Conservation (phyloP, 192 early-diverging fungal genomes). For the Lobosporangium transversale region DNA sequence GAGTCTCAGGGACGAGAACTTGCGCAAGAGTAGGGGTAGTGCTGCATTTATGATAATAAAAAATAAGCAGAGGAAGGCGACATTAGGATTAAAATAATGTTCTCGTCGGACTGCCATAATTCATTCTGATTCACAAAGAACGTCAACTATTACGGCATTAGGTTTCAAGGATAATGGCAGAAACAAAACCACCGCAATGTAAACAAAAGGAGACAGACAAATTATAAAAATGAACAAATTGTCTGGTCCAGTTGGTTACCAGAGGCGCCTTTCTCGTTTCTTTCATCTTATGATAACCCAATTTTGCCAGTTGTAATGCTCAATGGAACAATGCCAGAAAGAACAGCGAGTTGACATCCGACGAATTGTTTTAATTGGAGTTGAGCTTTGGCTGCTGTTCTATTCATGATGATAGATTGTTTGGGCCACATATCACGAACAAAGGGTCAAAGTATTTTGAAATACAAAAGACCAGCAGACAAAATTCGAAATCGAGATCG, state of each 20-base stretch:
- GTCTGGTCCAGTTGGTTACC: no score
- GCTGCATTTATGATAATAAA: constrained; percentile 49
- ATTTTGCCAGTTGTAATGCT: no score
- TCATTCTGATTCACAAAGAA: constrained; percentile 19
- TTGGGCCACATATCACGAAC: constrained; percentile 3
- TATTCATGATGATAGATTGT: constrained; percentile 9
- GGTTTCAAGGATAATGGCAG: no score
- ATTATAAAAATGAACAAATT: no score
- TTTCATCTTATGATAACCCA: no score
- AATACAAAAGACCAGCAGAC: constrained; percentile 6
- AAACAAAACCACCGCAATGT: no score
- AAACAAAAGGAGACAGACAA: no score
- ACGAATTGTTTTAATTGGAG: constrained; percentile 62
- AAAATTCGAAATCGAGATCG: constrained; percentile 16
- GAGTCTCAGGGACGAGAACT: constrained; percentile 86
- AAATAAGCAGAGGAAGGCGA: constrained; percentile 15
- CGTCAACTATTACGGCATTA: not conserved
- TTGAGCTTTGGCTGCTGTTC: constrained; percentile 24
- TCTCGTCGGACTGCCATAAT: constrained; percentile 39
- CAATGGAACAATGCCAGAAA: constrained; percentile 6
- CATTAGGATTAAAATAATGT: constrained; percentile 29
- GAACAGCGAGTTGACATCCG: constrained; percentile 52
- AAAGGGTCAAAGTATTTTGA: constrained; percentile 1
- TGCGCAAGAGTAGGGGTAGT: constrained; percentile 71
- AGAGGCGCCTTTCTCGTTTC: no score